Base-by-base conservation (phyloP, 225 moss, liverwort and hornwort species). In the Climacium dendroides region DNA sequence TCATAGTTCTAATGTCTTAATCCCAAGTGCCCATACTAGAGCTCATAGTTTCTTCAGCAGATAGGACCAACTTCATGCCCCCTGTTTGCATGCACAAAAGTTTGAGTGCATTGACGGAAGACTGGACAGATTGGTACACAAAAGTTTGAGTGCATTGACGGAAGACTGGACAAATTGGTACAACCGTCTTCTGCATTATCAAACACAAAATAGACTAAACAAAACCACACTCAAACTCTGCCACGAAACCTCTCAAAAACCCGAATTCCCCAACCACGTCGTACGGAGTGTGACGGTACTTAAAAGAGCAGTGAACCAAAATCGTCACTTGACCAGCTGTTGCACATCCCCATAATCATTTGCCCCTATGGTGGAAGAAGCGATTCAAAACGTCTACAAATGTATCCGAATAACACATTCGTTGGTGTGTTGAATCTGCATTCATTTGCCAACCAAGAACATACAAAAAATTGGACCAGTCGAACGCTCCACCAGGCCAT, bases 31-130 rank as follows among this genome's bases (percentile, higher is more conserved):
- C n/a, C n/a, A n/a, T n/a, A n/a, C n/a, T n/a, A n/a, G n/a, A n/a
- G n/a, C n/a, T n/a, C n/a, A n/a, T n/a, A n/a, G n/a, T n/a, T n/a
- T n/a, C n/a, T n/a, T n/a, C n/a, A 87, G 85, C 79, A 59, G 88
- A 48, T 66, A 83, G 53, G 23, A 83, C 87, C 62, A 72, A 60
- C 39, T 87, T 80, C 76, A 69, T 86, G 29, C 73, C 89, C 86
- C 93, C 93, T 93, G 92, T 84, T 90, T 72, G 84, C 84, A 90
- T 62, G 76, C 81, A 88, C 86, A 88, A 82, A 81, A 84, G 81
- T 84, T 88, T 91, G 89, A 91, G 91, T 74, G 86, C 86, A 53
- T 83, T 80, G 84, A 90, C 70, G 48, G 61, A 86, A 55, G 67
- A 86, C 32, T 53, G 61, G 66, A 90, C 74, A 90, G n/a, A n/a